Conservation (phyloP, 2,329 filamentous ascomycete species). For the Leptographium procerum region DNA sequence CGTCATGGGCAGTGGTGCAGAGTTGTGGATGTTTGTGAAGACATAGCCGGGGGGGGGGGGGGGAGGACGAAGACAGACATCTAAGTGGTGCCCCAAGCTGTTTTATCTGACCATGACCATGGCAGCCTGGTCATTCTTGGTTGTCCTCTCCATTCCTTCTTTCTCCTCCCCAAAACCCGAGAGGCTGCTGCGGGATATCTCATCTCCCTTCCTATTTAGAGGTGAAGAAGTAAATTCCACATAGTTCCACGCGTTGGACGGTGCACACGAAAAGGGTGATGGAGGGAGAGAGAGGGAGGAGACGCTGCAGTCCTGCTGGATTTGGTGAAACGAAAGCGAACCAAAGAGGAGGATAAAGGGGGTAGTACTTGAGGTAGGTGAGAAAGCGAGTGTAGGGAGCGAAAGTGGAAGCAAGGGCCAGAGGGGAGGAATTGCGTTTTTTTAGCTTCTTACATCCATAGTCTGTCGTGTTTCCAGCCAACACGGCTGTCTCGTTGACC, state of each 20-base stretch:
- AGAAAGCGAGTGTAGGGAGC: background rate
- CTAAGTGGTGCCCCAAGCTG: background rate
- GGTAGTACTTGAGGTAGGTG: background rate
- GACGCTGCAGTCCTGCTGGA: background rate
- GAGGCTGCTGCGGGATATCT: no score
- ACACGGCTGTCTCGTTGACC: background rate
- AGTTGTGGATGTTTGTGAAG: background rate
- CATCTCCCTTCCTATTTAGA: no score
- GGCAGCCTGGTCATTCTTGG: background rate
- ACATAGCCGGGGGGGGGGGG: background rate
- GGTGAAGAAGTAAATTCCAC: background rate
- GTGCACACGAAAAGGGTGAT: background rate
- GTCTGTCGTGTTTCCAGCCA: background rate
- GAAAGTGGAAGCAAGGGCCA: background rate
- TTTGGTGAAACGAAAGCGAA: background rate
- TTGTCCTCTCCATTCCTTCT: background rate
- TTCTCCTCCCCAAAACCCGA: no score
- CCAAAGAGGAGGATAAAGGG: background rate
- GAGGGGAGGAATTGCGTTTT: background rate
- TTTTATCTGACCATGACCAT: background rate
- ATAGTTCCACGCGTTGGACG: background rate
- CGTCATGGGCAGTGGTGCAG: background rate
- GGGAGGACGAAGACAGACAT: background rate
- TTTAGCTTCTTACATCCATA: background rate
- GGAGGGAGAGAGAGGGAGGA: background rate